These are phyloP conservation scores for Fusarium algeriense DNA, from an alignment of 2,329 filamentous ascomycete genomes.

Conservation along the genomic window DNA sequence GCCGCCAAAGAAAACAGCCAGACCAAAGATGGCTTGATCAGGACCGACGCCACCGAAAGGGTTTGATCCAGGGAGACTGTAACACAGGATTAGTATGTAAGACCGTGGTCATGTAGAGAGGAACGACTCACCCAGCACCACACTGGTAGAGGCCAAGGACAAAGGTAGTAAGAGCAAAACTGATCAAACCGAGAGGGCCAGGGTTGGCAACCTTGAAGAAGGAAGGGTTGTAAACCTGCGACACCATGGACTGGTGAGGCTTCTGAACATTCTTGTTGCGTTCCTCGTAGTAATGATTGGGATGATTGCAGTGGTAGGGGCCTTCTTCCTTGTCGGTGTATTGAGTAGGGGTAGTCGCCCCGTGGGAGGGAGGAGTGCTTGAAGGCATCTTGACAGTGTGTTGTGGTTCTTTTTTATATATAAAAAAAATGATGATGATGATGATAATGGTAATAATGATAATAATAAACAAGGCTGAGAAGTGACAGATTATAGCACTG, in stretches of 20 bases:
- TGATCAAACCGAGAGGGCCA: constrained; percentile 69
- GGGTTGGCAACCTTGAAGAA: constrained; percentile 68
- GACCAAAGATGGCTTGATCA: constrained; percentile 53
- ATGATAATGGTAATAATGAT: no score
- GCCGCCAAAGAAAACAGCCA: constrained; percentile 68
- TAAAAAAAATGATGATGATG: no score
- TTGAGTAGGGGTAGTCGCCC: constrained; percentile 44
- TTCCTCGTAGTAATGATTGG: constrained; percentile 29
- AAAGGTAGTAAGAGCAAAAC: constrained; percentile 76
- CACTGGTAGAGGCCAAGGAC: constrained; percentile 64
- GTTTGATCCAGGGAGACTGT: constrained; percentile 51
- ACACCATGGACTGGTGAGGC: constrained; percentile 52
- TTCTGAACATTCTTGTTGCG: constrained; percentile 22
- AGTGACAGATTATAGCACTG: background rate
- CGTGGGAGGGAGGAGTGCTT: constrained; percentile 36
- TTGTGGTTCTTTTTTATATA: no score
- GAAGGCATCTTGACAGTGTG: constrained; percentile 37
- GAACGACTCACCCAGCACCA: constrained; percentile 62
- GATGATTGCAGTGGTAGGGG: constrained; percentile 31
- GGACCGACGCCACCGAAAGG: constrained; percentile 52
- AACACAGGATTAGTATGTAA: background rate
- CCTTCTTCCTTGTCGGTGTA: constrained; percentile 42
- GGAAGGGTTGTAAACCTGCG: constrained; percentile 51
- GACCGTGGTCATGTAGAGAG: background rate
- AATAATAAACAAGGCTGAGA: background rate